phyloP scores from a whole-genome alignment of 352 stramenopile genomes.

The Labyrinthula sp. region DNA sequence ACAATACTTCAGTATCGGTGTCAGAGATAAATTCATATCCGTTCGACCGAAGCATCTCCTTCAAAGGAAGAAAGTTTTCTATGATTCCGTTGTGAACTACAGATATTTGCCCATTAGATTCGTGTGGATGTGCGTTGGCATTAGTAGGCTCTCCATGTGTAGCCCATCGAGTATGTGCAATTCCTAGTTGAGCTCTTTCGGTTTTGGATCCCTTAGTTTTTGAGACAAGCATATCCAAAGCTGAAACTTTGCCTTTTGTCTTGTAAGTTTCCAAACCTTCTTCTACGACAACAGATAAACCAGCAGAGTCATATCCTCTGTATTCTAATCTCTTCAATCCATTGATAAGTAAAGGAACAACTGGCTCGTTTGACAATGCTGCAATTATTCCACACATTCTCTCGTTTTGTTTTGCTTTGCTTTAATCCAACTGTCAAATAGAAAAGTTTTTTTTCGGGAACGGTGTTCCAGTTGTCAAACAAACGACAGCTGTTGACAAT shows the following conservation, averaged over 20 bases:
- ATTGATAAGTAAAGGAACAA: constrained; percentile 53
- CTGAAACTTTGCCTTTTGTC: constrained; percentile 30
- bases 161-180: constrained; percentile 96
- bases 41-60: constrained; percentile 45
- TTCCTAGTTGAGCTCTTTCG: constrained; percentile 58
- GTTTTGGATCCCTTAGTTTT: constrained; percentile 62
- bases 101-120: constrained; percentile 68
- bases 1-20: constrained; percentile 95
- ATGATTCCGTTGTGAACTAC: constrained; percentile 98
- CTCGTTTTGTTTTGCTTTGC: too few relatives aligned
- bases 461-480: too few relatives aligned
- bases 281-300: constrained; percentile 69
- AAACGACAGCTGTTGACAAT: too few relatives aligned
- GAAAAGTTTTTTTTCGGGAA: too few relatives aligned
- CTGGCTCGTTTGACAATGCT: constrained; percentile 37
- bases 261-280: constrained; percentile 31
- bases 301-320: constrained; percentile 88
- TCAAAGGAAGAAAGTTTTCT: constrained; percentile 80
- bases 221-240: constrained; percentile 47
- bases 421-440: too few relatives aligned
- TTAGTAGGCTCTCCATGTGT: constrained; percentile 94
- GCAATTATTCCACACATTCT: constrained; percentile 31
- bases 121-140: constrained; percentile 91
- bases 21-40: constrained; percentile 77
- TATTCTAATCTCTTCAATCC: constrained; percentile 69